Conservation (phyloP, 805 yeast genomes). For the Starmerella riodocensis region DNA sequence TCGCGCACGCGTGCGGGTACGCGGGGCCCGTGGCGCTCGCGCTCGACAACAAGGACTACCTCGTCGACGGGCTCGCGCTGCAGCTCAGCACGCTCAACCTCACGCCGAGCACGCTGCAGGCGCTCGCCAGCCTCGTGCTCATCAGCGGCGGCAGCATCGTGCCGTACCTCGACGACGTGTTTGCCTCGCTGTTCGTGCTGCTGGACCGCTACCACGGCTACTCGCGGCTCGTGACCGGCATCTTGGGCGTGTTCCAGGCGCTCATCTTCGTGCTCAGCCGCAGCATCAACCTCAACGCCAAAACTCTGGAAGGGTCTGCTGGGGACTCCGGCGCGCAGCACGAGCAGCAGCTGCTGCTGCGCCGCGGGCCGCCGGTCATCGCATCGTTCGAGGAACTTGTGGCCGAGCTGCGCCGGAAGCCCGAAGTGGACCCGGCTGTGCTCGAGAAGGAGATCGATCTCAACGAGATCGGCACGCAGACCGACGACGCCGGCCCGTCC, state of each 20-base stretch:
- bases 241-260: slow-evolving; percentile 47
- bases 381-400: slow-evolving; percentile 17
- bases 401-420: slow-evolving; percentile 19
- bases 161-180: slow-evolving; percentile 55
- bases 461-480: slow-evolving; percentile 4
- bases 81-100: slow-evolving; percentile 56
- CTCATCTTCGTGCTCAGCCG: slow-evolving; percentile 5
- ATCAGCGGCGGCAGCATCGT: slow-evolving; percentile 58
- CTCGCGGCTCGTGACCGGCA: slow-evolving; percentile 52
- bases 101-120: slow-evolving; percentile 58
- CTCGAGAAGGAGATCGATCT: slow-evolving; percentile 20
- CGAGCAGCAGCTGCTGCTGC: neutral
- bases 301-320: neutral
- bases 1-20: slow-evolving; percentile 40
- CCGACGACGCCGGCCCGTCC: neutral
- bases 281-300: neutral
- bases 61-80: slow-evolving; percentile 64
- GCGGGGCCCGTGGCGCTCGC: slow-evolving; percentile 43
- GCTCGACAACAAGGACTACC: slow-evolving; percentile 59
- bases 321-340: neutral
- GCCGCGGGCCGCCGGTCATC: too few species aligned
- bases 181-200: slow-evolving; percentile 59
- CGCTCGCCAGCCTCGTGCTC: slow-evolving; percentile 53
- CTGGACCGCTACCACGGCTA: slow-evolving; percentile 82
- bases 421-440: slow-evolving; percentile 23